Evolutionary conservation across 1,139 yeast genomes (phyloP).

Genomic region (Geotrichum carabidarum): DNA sequence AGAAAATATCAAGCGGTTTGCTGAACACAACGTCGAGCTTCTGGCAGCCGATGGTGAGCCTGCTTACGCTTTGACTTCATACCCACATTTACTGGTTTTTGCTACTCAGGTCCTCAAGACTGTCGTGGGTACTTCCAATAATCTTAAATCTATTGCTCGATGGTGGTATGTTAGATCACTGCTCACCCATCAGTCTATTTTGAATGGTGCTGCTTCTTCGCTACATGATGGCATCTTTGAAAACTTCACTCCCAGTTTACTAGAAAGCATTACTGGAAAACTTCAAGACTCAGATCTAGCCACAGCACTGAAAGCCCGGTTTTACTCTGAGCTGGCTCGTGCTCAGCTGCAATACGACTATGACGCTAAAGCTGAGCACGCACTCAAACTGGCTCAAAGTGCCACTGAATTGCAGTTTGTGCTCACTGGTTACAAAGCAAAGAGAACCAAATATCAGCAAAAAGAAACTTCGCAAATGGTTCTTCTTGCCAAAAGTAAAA

Average conservation of each 20-base stretch:
- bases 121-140: neutral
- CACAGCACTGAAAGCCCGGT: conserved; percentile 33
- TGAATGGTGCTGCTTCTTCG: conserved; percentile 30
- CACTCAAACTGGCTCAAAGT: conserved; percentile 49
- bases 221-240: conserved; percentile 32
- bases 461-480: conserved; percentile 67
- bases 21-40: conserved; percentile 20
- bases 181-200: conserved; percentile 37
- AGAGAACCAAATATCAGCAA: conserved; percentile 77
- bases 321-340: conserved; percentile 58
- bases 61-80: conserved; percentile 33
- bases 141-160: conserved; percentile 22
- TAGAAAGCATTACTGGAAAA: conserved; percentile 22
- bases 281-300: conserved; percentile 20
- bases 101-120: conserved; percentile 27
- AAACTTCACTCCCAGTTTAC: conserved; percentile 25
- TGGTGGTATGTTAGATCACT: conserved; percentile 38
- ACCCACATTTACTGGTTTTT: conserved; percentile 33
- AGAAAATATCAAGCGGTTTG: conserved; percentile 20
- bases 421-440: conserved; percentile 84
- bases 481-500: conserved; percentile 63
- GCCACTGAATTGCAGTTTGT: conserved; percentile 56
- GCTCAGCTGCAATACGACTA: conserved; percentile 53
- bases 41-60: conserved; percentile 34
- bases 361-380: conserved; percentile 56